Base-by-base conservation (phyloP, 352 stramenopile genomes). In the Pythium brachiatum region DNA sequence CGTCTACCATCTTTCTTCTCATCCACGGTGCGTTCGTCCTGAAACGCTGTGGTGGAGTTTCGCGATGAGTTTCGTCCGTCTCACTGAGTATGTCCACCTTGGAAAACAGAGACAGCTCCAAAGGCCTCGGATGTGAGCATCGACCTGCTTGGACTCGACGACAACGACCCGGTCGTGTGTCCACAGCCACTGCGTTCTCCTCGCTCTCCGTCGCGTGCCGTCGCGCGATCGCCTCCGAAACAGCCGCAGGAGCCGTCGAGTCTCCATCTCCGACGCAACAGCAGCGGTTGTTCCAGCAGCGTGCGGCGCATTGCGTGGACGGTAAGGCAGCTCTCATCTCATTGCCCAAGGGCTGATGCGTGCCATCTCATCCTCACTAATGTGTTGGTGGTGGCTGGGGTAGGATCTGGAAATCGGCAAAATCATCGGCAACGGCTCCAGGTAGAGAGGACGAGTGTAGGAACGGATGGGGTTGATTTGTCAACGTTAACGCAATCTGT, bases 381-480 rank as follows among this genome's bases (percentile, higher is more conserved):
- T 48, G 20, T 9, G 5, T 26, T 6, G n/a, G 36, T 21, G 36
- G 41, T 48, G 41, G 41, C n/a, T 48, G 16, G 12, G 18, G 9
- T 29, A 81, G 73, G 73, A 81, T 20, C 34, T 81, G 7, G 43
- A 66, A 31, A 58, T 81, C 11, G 65, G 69, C 29, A 84, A 87
- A 36, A 75, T 78, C n/a, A 72, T 92, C 60, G 82, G 81, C 21
- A 75, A 74, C 43, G 85, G 82, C 12, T 90, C 82, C 23, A 94
- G 82, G 80, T 93, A 59, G 12, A 34, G 8, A 3, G 15, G 54
- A 15, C 4, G 9, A 43, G 31, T 34, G 11, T 9, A 15, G 6
- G 7, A n/a, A 52, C 44, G 15, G 51, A 9, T 21, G 63, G 7
- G 20, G 1, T 34, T 38, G 13, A 26, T 61, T 11, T 34, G 29